A percentile compares a stretch with the other conserved stretches of the same genome.
These are phyloP conservation scores for Cunninghamia lanceolata DNA, from an alignment of 75 land plant species.

Conservation along the genomic window DNA sequence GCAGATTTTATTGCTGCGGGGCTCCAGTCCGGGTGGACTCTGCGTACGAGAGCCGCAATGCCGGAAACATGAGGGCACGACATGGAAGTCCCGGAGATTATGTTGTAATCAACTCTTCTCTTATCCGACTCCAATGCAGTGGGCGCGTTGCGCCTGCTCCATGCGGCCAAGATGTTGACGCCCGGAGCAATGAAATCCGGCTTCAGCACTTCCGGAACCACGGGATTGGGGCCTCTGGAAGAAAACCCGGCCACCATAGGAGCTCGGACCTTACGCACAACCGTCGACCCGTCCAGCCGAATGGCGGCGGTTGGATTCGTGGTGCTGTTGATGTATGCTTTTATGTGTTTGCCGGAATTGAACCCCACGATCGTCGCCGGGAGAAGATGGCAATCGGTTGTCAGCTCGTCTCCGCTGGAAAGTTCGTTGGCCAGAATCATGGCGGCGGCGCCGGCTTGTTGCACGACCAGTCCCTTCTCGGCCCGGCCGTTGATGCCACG, in stretches of 20 bases:
- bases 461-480: slow-evolving; percentile 16
- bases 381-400: slow-evolving; percentile 20
- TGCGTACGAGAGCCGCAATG: slow-evolving; percentile 48
- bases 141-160: slow-evolving; percentile 21
- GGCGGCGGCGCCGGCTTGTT: slow-evolving; percentile 35
- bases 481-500: slow-evolving; percentile 20
- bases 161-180: slow-evolving; percentile 53
- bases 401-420: slow-evolving; percentile 13
- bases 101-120: slow-evolving; percentile 22
- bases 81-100: slow-evolving; percentile 72
- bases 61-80: slow-evolving; percentile 66
- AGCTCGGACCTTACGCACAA: slow-evolving; percentile 19
- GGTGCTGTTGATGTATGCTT: slow-evolving; percentile 33
- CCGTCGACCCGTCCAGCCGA: slow-evolving; percentile 7
- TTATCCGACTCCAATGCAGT: slow-evolving; percentile 9
- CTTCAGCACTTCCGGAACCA: slow-evolving; percentile 45
- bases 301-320: slow-evolving; percentile 28
- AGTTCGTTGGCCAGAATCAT: slow-evolving; percentile 37
- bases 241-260: slow-evolving; percentile 52
- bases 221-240: slow-evolving; percentile 53
- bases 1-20: slow-evolving; percentile 71
- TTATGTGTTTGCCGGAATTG: slow-evolving; percentile 15
- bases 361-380: slow-evolving; percentile 30
- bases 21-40: slow-evolving; percentile 52
- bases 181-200: slow-evolving; percentile 72